phyloP scores from a whole-genome alignment of 805 yeast species.

The Priceomyces haplophilus region DNA sequence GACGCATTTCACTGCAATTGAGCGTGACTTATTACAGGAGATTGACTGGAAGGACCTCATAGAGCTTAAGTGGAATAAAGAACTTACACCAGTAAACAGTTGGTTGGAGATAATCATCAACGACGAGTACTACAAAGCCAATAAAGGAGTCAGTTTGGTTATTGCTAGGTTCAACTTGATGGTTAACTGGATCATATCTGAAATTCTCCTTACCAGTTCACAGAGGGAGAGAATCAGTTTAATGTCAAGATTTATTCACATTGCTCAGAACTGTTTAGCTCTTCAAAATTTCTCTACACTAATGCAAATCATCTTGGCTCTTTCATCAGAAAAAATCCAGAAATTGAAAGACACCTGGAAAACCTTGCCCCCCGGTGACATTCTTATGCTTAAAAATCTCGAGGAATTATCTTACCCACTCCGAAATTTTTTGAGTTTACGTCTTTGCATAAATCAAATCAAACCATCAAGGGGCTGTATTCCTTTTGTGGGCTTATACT shows the following conservation, averaged over 20 bases:
- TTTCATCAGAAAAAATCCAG: conserved; percentile 63
- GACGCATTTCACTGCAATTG: conserved; percentile 81
- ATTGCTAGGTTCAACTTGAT: conserved; percentile 83
- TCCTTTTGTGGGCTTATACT: conserved; percentile 84
- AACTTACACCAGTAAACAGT: conserved; percentile 65
- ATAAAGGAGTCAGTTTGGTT: conserved; percentile 77
- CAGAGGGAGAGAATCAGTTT: conserved; percentile 60
- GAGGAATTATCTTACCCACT: conserved; percentile 73
- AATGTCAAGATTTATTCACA: conserved; percentile 81
- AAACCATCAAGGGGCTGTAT: conserved; percentile 72
- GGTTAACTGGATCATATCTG: conserved; percentile 90
- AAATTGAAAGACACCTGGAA: conserved; percentile 71
- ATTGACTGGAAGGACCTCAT: conserved; percentile 90
- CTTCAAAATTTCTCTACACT: conserved; percentile 83
- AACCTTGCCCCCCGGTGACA: conserved; percentile 67
- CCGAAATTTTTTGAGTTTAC: conserved; percentile 64
- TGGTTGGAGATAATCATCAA: conserved; percentile 78
- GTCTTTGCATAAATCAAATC: conserved; percentile 59
- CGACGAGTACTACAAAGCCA: conserved; percentile 41
- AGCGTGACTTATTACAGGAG: conserved; percentile 76
- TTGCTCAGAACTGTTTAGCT: conserved; percentile 70
- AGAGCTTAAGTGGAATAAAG: conserved; percentile 69
- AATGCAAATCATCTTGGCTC: conserved; percentile 82
- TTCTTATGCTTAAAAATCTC: conserved; percentile 60
- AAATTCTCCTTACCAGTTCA: conserved; percentile 67